Base-by-base conservation (phyloP, 2,329 filamentous ascomycete species). In the Scedosporium minutisporum region DNA sequence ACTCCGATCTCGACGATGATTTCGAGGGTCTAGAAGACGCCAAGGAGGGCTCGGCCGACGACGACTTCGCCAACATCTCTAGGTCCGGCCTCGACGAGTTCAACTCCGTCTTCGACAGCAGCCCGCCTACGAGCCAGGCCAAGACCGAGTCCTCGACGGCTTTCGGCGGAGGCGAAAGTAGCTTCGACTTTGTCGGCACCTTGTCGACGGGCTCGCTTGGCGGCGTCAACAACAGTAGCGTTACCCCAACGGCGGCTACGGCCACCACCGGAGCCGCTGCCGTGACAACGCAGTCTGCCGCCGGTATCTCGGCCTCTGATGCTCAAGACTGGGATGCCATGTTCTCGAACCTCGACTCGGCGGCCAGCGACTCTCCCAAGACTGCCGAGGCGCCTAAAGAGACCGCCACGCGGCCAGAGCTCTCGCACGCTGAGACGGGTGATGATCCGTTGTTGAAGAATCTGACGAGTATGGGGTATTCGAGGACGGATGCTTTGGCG, bases 291-390 rank as follows among this genome's bases (percentile, higher is more conserved):
- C n/a, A n/a, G n/a, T n/a, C n/a, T n/a, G n/a, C n/a, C n/a, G n/a
- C n/a, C n/a, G n/a, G n/a, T 74, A 71, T 46, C 58, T 58, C 51
- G 58, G 71, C 74, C 29, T 68, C 76, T 0, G 82, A 83, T 14
- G 76, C 78, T 41, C 89, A 96, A 68, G 93, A 97, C 73, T 97
- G 95, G 95, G 93, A 97, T 70, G 89, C 91, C 46, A 91, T 97
- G 62, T 97, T 97, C 76, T 89, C 90, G 1, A 87, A 88, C 27
- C 78, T 96, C 6, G 89, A 93, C 68, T 82, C 82, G 1, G 75
- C 82, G 6, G 68, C 72, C 61, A 66, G 73, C 63, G 63, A 69
- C 38, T 69, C 55, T 70, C 69, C 64, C 68, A 73, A 53, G 65
- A 71, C 65, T 67, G 63, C 68, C 23, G 67, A 69, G 61, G 66